phyloP scores from a whole-genome alignment of 768 basidiomycete genomes.

The Pleurotus djamor region DNA sequence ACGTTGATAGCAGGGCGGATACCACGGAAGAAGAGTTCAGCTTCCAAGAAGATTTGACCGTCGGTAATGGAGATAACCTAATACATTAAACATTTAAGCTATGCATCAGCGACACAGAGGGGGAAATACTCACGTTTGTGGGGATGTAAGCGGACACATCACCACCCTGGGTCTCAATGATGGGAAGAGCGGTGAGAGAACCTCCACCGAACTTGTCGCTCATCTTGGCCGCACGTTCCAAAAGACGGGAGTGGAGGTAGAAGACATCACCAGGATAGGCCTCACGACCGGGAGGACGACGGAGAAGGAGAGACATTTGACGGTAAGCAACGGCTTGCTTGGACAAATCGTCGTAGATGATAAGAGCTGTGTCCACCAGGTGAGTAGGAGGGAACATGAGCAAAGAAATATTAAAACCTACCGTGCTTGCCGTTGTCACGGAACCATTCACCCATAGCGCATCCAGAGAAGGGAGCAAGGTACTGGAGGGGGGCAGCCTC shows the following conservation, averaged over 20 bases:
- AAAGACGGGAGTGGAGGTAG: constrained; percentile 99
- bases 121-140: constrained; percentile 62
- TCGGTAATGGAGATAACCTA: constrained; percentile 99
- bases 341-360: constrained; percentile 99
- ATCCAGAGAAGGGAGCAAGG: constrained; percentile 99
- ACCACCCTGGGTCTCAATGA: constrained; percentile 99
- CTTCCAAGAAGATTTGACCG: constrained; percentile 99
- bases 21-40: constrained; percentile 99
- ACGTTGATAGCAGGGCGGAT: constrained; percentile 99
- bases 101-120: background rate
- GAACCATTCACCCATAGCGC: constrained; percentile 99
- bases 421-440: constrained; percentile 99
- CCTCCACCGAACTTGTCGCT: constrained; percentile 99
- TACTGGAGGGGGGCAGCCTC: constrained; percentile 99
- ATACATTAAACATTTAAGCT: constrained; percentile 2
- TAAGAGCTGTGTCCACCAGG: constrained; percentile 59
- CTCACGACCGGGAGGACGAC: constrained; percentile 99
- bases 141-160: constrained; percentile 99
- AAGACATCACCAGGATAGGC: constrained; percentile 99
- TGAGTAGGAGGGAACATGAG: constrained; percentile 8
- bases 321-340: constrained; percentile 99
- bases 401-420: constrained; percentile 28
- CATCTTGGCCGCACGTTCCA: constrained; percentile 99
- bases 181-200: constrained; percentile 97
- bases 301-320: constrained; percentile 99